phyloP scores from a whole-genome alignment of 495 filamentous ascomycete genomes.

The Daldinia grandis region DNA sequence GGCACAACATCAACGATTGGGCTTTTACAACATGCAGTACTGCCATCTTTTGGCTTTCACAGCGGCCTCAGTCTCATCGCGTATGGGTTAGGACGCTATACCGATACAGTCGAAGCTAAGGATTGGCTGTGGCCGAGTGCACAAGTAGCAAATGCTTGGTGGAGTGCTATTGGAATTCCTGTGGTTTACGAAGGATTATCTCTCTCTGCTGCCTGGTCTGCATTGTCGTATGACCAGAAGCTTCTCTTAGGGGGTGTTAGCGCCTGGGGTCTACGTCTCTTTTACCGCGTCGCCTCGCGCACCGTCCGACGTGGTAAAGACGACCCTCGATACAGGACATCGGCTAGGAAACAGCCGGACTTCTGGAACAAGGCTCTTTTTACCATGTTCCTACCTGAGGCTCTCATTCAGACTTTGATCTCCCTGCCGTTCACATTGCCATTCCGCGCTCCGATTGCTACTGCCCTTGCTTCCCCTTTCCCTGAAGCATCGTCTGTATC shows the following conservation, averaged over 20 bases:
- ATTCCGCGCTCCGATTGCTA: conserved; percentile 51
- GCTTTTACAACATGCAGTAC: conserved; percentile 29
- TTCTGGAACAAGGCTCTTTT: conserved; percentile 64
- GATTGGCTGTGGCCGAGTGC: conserved; percentile 65
- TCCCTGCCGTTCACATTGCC: conserved; percentile 63
- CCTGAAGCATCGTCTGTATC: conserved; percentile 18
- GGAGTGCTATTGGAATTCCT: conserved; percentile 61
- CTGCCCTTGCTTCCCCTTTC: conserved; percentile 34
- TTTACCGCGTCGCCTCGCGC: conserved; percentile 59
- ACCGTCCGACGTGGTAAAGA: conserved; percentile 58
- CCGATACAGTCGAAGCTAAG: conserved; percentile 62
- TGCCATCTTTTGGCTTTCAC: conserved; percentile 35
- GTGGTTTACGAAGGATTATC: conserved; percentile 53
- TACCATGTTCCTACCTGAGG: conserved; percentile 62
- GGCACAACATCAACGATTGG: conserved; percentile 31
- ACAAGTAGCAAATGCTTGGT: conserved; percentile 66
- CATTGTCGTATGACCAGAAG: conserved; percentile 59
- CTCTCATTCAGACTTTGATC: conserved; percentile 60
- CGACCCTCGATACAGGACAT: conserved; percentile 61
- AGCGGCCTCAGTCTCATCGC: conserved; percentile 47
- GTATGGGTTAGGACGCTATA: conserved; percentile 56
- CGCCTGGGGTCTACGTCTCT: conserved; percentile 62
- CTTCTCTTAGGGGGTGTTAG: conserved; percentile 62
- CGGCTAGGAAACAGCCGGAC: conserved; percentile 55
- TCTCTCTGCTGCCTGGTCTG: conserved; percentile 51